Conservation (phyloP, 2,329 filamentous ascomycete genomes). For the Colletotrichum phormii region DNA sequence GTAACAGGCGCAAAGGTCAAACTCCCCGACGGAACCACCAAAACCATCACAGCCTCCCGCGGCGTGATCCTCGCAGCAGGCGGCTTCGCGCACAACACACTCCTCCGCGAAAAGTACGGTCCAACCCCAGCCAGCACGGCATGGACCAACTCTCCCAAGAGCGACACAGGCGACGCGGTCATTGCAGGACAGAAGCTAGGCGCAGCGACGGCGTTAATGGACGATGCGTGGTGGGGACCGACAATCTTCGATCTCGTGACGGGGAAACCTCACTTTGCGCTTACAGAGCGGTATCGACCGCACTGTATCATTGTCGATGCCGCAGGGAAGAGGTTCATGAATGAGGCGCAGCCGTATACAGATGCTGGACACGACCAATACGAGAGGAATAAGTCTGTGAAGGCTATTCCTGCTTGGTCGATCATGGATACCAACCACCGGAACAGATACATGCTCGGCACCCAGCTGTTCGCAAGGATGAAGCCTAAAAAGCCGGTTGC, state of each 20-base stretch:
- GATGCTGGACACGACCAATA: slow-evolving; percentile 42
- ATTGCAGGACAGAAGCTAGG: slow-evolving; percentile 26
- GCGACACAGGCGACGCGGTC: slow-evolving; percentile 45
- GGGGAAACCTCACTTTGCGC: slow-evolving; percentile 37
- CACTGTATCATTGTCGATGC: slow-evolving; percentile 50
- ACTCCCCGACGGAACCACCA: slow-evolving; percentile 37
- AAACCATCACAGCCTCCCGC: slow-evolving; percentile 41
- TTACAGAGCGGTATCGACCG: slow-evolving; percentile 46
- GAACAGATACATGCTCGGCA: slow-evolving; percentile 43
- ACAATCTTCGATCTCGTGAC: slow-evolving; percentile 43
- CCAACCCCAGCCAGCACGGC: slow-evolving; percentile 37
- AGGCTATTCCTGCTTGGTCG: slow-evolving; percentile 45
- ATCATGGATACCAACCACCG: slow-evolving; percentile 47
- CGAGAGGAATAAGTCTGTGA: slow-evolving; percentile 34
- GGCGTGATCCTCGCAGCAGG: slow-evolving; percentile 49
- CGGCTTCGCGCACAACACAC: slow-evolving; percentile 48
- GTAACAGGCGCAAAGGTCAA: slow-evolving; percentile 34
- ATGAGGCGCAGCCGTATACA: slow-evolving; percentile 48
- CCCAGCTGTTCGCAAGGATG: slow-evolving; percentile 4
- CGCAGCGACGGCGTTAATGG: slow-evolving; percentile 46
- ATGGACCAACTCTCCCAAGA: slow-evolving; percentile 43
- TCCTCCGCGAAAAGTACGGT: slow-evolving; percentile 44
- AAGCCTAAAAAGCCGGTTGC: slow-evolving; percentile 37
- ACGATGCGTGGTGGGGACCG: slow-evolving; percentile 49
- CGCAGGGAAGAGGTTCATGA: slow-evolving; percentile 46